A percentile compares a stretch with the other conserved stretches of the same genome.
Conservation (phyloP, 352 stramenopile genomes). For the Pythium oligandrum region DNA sequence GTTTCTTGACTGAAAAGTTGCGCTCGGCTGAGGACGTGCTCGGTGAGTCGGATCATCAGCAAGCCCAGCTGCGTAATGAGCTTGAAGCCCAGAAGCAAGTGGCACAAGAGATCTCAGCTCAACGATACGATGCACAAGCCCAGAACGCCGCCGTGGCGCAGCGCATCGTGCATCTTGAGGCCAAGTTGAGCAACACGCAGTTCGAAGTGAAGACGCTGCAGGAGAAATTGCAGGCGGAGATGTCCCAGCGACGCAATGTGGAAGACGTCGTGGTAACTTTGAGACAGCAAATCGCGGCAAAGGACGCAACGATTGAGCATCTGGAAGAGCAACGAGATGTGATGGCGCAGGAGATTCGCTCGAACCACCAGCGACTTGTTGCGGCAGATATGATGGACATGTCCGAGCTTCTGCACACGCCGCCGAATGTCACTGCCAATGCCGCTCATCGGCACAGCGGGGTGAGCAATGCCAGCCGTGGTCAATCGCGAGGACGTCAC, state of each 20-base stretch:
- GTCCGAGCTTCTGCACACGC: conserved; percentile 45
- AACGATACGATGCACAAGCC: conserved; percentile 67
- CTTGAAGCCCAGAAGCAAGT: conserved; percentile 64
- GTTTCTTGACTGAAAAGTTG: conserved; percentile 71
- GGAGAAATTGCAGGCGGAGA: conserved; percentile 50
- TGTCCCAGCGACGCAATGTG: conserved; percentile 46
- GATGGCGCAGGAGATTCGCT: conserved; percentile 71
- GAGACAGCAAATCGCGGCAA: conserved; percentile 58
- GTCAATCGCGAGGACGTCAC: conserved; percentile 2
- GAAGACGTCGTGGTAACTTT: conserved; percentile 62
- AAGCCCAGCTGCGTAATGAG: conserved; percentile 26
- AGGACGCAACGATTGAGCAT: conserved; percentile 52
- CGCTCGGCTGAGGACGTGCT: conserved; percentile 41
- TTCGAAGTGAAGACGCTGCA: conserved; percentile 61
- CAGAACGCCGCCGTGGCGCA: conserved; percentile 72
- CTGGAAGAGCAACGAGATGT: conserved; percentile 70
- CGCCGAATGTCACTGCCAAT: conserved; percentile 4
- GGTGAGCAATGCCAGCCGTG: not conserved
- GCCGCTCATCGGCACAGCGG: not conserved
- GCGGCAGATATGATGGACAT: conserved; percentile 56
- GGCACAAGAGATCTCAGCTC: conserved; percentile 72
- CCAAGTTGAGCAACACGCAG: conserved; percentile 65
- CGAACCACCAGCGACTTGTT: conserved; percentile 43
- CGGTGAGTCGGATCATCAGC: conserved; percentile 21
- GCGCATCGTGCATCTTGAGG: conserved; percentile 71